Evolutionary conservation across 495 filamentous ascomycete genomes (phyloP).

Genomic region (Venustampulla echinocandica): DNA sequence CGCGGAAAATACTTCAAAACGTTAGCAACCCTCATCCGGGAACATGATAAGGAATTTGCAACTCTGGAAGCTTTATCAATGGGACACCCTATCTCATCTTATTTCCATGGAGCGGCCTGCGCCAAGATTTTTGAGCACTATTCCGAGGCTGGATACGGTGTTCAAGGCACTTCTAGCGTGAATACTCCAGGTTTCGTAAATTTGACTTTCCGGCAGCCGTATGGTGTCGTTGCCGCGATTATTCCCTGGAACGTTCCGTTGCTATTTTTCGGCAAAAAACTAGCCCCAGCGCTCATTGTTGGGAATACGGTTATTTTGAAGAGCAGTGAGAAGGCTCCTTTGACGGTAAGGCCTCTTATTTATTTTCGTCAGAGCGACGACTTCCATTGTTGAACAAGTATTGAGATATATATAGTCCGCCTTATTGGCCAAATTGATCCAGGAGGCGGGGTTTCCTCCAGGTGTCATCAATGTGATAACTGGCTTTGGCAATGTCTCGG

Average conservation of each 20-base stretch:
- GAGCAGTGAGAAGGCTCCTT: conserved; percentile 65
- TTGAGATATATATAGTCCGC: conserved; percentile 45
- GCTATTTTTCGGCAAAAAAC: conserved; percentile 28
- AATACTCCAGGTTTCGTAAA: conserved; percentile 5
- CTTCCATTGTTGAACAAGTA: neutral
- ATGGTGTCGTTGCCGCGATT: conserved; percentile 46
- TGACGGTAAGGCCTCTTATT: conserved; percentile 57
- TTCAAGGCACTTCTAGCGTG: conserved; percentile 4
- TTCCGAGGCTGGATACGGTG: conserved; percentile 17
- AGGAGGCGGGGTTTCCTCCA: conserved; percentile 90
- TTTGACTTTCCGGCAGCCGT: conserved; percentile 66
- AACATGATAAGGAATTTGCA: conserved; percentile 57
- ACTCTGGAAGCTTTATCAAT: conserved; percentile 45
- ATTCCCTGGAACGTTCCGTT: conserved; percentile 43
- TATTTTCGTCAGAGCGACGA: neutral
- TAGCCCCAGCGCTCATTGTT: conserved; percentile 56
- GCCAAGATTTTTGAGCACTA: conserved; percentile 25
- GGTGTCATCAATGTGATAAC: conserved; percentile 93
- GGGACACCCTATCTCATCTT: conserved; percentile 34
- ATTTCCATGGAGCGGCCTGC: conserved; percentile 31
- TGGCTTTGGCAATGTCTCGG: conserved; percentile 76
- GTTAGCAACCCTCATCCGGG: conserved; percentile 75
- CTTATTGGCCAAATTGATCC: conserved; percentile 66
- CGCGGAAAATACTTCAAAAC: conserved; percentile 66
- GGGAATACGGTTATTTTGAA: conserved; percentile 73